Conservation (phyloP, 1,284 basidiomycete genomes). For the Cerioporus squamosus region DNA sequence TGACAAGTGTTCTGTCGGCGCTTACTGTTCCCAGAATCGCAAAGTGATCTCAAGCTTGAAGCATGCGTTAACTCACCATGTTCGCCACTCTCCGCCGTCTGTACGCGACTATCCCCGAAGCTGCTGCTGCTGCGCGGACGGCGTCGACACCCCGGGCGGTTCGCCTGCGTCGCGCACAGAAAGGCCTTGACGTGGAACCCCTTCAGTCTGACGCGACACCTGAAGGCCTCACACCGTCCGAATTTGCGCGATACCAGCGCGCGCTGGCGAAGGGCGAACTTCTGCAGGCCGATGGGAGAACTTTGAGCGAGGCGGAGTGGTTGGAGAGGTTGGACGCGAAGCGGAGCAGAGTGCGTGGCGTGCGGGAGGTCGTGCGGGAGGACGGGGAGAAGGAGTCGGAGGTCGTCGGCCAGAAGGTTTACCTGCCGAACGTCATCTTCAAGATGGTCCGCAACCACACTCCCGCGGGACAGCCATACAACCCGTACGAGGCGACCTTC, state of each 20-base stretch:
- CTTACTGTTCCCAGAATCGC: too few relatives aligned
- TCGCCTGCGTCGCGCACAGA: constrained; percentile 66
- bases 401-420: constrained; percentile 82
- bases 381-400: constrained; percentile 47
- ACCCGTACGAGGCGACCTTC: constrained; percentile 95
- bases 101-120: constrained; percentile 53
- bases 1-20: too few relatives aligned
- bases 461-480: constrained; percentile 79
- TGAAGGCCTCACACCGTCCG: constrained; percentile 62
- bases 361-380: constrained; percentile 42
- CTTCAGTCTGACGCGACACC: constrained; percentile 54
- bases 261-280: constrained; percentile 57
- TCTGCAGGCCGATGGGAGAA: constrained; percentile 42
- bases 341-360: constrained; percentile 69
- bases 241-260: constrained; percentile 62
- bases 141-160: constrained; percentile 74
- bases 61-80: constrained; percentile 18
- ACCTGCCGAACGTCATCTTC: constrained; percentile 88
- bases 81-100: constrained; percentile 43
- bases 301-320: constrained; percentile 59
- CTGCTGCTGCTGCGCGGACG: constrained; percentile 61
- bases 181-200: constrained; percentile 38
- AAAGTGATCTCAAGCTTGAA: neutral
- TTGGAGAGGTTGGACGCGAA: constrained; percentile 55
- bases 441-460: constrained; percentile 87